phyloP scores from a whole-genome alignment of 345 rosid genomes.

The Hevea brasiliensis region DNA sequence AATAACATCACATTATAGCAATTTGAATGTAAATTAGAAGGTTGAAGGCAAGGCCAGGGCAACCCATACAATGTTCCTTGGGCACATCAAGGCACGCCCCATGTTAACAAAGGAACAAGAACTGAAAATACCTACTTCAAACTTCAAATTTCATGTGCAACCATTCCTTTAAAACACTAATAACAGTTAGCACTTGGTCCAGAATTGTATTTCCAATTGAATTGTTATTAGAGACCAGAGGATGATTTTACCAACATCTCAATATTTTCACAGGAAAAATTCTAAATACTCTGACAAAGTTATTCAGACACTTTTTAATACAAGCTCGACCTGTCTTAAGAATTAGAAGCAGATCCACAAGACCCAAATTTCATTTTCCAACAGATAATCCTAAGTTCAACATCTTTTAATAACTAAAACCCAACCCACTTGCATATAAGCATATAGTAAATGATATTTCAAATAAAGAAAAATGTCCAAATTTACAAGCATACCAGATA shows the following conservation, averaged over 20 bases:
- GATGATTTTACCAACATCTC: background rate
- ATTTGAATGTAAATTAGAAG: background rate
- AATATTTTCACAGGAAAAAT: background rate
- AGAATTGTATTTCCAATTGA: background rate
- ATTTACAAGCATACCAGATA: constrained; percentile 42
- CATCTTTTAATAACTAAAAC: background rate
- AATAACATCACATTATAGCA: background rate
- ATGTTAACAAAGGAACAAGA: background rate
- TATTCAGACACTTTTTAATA: background rate
- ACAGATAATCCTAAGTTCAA: background rate
- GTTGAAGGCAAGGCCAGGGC: background rate
- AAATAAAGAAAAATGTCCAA: background rate
- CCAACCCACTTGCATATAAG: background rate
- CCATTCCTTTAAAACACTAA: background rate
- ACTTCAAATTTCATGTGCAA: background rate
- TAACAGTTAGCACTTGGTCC: background rate
- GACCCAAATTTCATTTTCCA: background rate
- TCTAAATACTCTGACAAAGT: background rate
- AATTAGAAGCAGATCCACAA: background rate
- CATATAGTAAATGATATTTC: background rate
- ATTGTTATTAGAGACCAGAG: background rate
- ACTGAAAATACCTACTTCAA: background rate
- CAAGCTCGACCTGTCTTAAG: background rate
- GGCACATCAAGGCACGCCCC: background rate
- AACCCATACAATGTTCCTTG: background rate